A percentile compares a stretch with the other conserved stretches of the same genome.
These are phyloP conservation scores for Ascochyta rabiei DNA, from an alignment of 2,329 filamentous ascomycete genomes.

Conservation along the genomic window DNA sequence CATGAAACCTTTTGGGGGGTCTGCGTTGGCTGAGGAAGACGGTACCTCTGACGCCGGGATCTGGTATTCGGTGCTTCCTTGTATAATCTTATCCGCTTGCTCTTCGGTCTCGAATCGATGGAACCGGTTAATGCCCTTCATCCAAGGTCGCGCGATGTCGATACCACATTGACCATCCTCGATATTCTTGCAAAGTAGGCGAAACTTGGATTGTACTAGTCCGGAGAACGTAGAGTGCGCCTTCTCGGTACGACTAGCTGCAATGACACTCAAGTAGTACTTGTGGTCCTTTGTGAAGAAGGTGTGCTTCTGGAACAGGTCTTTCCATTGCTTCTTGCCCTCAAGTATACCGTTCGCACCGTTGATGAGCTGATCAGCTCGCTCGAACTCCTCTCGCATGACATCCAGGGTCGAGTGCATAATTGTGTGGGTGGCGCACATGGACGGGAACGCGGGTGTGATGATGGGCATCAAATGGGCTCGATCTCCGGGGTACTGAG, in stretches of 20 bases:
- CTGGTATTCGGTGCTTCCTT: conserved; percentile 67
- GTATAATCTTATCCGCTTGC: conserved; percentile 66
- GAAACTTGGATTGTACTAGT: conserved; percentile 90
- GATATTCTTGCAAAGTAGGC: conserved; percentile 80
- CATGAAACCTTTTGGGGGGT: conserved; percentile 57
- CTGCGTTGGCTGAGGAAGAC: conserved; percentile 45
- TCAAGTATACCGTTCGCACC: conserved; percentile 78
- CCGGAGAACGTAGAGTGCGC: conserved; percentile 88
- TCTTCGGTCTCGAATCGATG: conserved; percentile 71
- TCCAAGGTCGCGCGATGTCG: conserved; percentile 85
- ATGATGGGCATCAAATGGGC: conserved; percentile 98
- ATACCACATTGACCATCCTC: conserved; percentile 78
- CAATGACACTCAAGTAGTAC: conserved; percentile 90
- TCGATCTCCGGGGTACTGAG: conserved; percentile 78
- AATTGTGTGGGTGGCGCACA: conserved; percentile 97
- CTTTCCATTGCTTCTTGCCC: conserved; percentile 80
- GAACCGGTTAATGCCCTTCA: conserved; percentile 85
- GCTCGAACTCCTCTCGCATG: conserved; percentile 80
- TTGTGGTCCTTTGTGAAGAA: conserved; percentile 95
- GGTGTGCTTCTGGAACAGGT: conserved; percentile 85
- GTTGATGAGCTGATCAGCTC: conserved; percentile 77
- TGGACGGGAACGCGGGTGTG: conserved; percentile 94
- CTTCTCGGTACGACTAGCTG: conserved; percentile 82
- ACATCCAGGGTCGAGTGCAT: conserved; percentile 83
- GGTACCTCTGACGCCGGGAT: conserved; percentile 57